Percentiles rank a stretch among this genome's conserved stretches.
These are phyloP conservation scores for Claviceps monticola DNA, from an alignment of 2,329 filamentous ascomycete species.

Conservation along the genomic window DNA sequence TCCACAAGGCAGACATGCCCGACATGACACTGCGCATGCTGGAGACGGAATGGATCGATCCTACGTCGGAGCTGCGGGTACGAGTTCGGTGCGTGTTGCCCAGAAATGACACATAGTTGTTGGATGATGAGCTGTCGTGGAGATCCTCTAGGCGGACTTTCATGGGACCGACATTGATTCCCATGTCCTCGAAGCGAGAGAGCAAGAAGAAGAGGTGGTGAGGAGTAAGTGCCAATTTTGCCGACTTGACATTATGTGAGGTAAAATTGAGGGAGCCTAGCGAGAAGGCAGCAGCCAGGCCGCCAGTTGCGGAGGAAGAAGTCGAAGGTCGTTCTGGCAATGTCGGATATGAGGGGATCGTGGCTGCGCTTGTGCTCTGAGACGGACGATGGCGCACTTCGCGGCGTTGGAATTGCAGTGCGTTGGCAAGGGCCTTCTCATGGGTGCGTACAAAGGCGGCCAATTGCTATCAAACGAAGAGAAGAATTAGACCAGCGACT, in stretches of 20 bases:
- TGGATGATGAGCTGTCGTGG: conserved; percentile 70
- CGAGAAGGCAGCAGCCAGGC: conserved; percentile 73
- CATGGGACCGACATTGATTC: conserved; percentile 87
- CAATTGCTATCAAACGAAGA: conserved; percentile 52
- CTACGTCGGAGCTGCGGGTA: conserved; percentile 66
- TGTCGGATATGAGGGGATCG: conserved; percentile 40
- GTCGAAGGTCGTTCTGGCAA: conserved; percentile 49
- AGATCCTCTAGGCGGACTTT: conserved; percentile 91
- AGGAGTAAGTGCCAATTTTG: conserved; percentile 82
- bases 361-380: conserved; percentile 46
- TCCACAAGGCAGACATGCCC: conserved; percentile 87
- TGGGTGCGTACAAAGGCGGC: conserved; percentile 93
- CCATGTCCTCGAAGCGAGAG: conserved; percentile 85
- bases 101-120: conserved; percentile 93
- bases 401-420: conserved; percentile 65
- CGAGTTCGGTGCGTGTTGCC: conserved; percentile 64
- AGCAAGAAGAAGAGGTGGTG: conserved; percentile 96
- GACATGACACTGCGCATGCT: conserved; percentile 97
- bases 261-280: conserved; percentile 74
- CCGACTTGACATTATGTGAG: conserved; percentile 73
- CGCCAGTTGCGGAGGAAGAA: conserved; percentile 56
- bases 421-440: conserved; percentile 94
- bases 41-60: conserved; percentile 88
- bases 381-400: conserved; percentile 59
- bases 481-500: conserved; percentile 15